Evolutionary conservation across 2,329 filamentous ascomycete genomes (phyloP), one percentile per base, ranked within the genome.

Genomic region (Metarhizium anisopliae): DNA sequence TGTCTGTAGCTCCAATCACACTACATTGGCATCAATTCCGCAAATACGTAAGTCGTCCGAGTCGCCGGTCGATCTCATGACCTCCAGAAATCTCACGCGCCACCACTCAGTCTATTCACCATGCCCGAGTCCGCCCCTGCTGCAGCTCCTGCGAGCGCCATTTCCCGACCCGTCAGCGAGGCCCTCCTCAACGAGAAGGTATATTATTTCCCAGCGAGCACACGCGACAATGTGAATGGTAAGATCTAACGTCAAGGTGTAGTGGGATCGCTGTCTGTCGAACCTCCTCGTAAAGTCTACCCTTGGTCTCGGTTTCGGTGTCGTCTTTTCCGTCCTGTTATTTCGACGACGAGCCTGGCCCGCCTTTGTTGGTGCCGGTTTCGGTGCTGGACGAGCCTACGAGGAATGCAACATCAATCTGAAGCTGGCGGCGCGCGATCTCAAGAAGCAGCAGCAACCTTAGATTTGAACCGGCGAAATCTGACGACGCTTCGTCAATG

Each of bases 221-320:
- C 38, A 43, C 52, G 47, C 51, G 40, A 45, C n/a, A 11, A n/a
- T 3, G 20, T 10, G 20, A 29, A 49, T 8, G 4, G 52, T 18
- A 30, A 64, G 62, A 59, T 71, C 63, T 60, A 35, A 58, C 16
- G 30, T 4, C 18, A 40, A n/a, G 18, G 16, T 60, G 47, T 60
- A 99, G 94, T 99, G 94, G 94, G 94, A 99, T 74, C 93, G 89
- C 77, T 96, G 94, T 76, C 86, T 99, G 66, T 97, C 94, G 66
- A 96, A 95, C 70, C 84, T 96, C 74, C 84, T 99, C 71, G 95
- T 99, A 80, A 92, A 95, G 75, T 97, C 93, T 62, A 87, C 89
- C 56, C 87, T 99, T 73, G 94, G 94, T 68, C 88, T 97, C 71
- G 90, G 89, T 65, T 99, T 99, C 77, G 94, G 94, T 71, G 87